Evolutionary conservation across 768 basidiomycete genomes (phyloP).

Genomic region (Suillus alpinus): DNA sequence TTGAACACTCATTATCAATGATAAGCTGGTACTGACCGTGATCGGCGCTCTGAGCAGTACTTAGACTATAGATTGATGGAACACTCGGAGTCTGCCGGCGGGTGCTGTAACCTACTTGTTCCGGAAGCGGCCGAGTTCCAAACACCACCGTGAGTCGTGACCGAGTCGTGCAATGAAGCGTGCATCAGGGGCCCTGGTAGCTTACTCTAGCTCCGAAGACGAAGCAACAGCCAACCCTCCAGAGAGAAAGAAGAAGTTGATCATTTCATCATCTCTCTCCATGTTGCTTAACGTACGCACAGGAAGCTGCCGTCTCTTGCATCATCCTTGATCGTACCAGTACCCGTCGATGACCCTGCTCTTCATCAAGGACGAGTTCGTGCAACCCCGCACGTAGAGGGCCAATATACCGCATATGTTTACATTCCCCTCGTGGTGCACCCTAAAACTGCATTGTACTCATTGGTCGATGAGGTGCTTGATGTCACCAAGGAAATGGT

Average conservation of each 20-base stretch:
- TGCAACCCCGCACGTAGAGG: slow-evolving; percentile 75
- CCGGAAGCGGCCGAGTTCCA: too few species aligned
- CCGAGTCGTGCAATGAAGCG: slow-evolving; percentile 23
- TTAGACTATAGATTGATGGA: background rate
- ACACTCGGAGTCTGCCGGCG: background rate
- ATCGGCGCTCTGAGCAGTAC: background rate
- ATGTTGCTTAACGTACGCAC: slow-evolving; percentile 5
- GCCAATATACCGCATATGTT: slow-evolving; percentile 80
- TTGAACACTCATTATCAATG: slow-evolving; percentile 54
- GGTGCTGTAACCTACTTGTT: background rate
- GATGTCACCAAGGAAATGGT: slow-evolving; percentile 40
- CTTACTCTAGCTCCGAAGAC: slow-evolving; percentile 51
- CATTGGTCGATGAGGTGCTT: slow-evolving; percentile 45
- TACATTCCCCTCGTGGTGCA: slow-evolving; percentile 62
- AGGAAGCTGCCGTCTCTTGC: slow-evolving; percentile 68
- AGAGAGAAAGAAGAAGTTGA: slow-evolving; percentile 43
- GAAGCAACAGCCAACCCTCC: slow-evolving; percentile 18
- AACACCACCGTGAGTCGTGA: too few species aligned
- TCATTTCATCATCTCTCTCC: background rate
- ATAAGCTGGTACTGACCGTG: background rate
- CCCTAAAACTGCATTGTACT: slow-evolving; percentile 41
- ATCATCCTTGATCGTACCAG: slow-evolving; percentile 41
- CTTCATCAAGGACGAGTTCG: slow-evolving; percentile 84
- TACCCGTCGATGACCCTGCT: slow-evolving; percentile 69
- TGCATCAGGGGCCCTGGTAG: slow-evolving; percentile 34